Percentiles rank a stretch among this genome's conserved stretches.
Evolutionary conservation across 2,329 filamentous ascomycete genomes (phyloP).

Genomic region (Sporothrix brunneoviolacea): DNA sequence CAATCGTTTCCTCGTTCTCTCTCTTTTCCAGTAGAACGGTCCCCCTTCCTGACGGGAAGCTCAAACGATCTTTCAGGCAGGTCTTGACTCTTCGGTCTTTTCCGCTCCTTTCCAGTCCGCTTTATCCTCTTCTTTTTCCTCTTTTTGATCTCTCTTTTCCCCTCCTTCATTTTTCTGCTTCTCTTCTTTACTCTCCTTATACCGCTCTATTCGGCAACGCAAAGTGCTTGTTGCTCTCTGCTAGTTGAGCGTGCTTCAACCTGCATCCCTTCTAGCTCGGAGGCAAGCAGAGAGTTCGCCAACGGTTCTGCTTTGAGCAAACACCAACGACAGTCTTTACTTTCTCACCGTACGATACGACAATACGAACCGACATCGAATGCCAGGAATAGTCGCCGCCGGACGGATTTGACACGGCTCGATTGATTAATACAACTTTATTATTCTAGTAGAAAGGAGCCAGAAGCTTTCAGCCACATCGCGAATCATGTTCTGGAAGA

Average conservation of each 20-base stretch:
- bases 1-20: neutral
- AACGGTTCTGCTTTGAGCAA: neutral
- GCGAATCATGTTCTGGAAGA: constrained; percentile 32
- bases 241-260: neutral
- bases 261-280: neutral
- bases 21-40: neutral
- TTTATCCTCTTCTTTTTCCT: neutral
- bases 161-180: neutral
- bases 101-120: constrained; percentile 1
- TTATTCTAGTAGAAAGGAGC: neutral
- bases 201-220: constrained; percentile 7
- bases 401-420: constrained; percentile 15
- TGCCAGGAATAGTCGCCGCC: constrained; percentile 14
- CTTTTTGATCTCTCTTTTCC: neutral
- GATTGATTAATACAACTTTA: neutral
- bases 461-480: neutral
- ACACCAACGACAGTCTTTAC: neutral
- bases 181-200: neutral
- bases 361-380: neutral
- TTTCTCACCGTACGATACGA: neutral
- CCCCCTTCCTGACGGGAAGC: constrained; percentile 1
- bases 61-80: neutral
- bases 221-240: neutral
- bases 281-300: constrained; percentile 7
- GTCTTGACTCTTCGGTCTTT: neutral